phyloP scores from a whole-genome alignment of 2,329 filamentous ascomycete species.

The Fusarium sp. region DNA sequence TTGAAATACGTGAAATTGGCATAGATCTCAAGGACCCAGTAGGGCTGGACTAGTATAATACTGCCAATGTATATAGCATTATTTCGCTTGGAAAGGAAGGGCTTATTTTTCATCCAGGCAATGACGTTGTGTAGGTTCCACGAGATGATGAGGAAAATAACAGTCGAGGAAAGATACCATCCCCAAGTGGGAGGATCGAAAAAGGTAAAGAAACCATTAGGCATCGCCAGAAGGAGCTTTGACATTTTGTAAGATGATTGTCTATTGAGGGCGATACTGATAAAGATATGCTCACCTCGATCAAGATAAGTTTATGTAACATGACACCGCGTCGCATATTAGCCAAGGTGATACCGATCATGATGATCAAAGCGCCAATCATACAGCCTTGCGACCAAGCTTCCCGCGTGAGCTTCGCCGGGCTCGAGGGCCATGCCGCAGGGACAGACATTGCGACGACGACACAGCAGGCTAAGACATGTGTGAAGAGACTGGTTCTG shows the following conservation, averaged over 20 bases:
- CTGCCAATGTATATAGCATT: conserved; percentile 67
- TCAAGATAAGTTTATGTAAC: conserved; percentile 60
- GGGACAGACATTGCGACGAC: not conserved
- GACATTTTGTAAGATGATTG: not conserved
- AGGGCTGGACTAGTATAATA: conserved; percentile 67
- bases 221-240: conserved; percentile 64
- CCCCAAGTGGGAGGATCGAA: conserved; percentile 61
- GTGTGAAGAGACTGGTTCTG: not conserved
- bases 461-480: not conserved
- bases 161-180: conserved; percentile 71
- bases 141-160: conserved; percentile 68
- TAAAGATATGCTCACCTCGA: conserved; percentile 50
- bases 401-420: conserved; percentile 48
- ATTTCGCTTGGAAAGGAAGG: conserved; percentile 61
- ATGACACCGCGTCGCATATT: conserved; percentile 59
- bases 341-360: conserved; percentile 57
- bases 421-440: conserved; percentile 20
- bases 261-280: not conserved
- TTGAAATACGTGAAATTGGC: conserved; percentile 74
- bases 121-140: conserved; percentile 74
- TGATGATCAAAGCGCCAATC: conserved; percentile 59
- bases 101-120: conserved; percentile 72
- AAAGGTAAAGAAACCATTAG: conserved; percentile 69
- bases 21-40: conserved; percentile 72
- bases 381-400: conserved; percentile 60